A percentile compares a stretch with the other conserved stretches of the same genome.
Conservation (phyloP, 1,284 basidiomycete species). For the Cerioporus squamosus region DNA sequence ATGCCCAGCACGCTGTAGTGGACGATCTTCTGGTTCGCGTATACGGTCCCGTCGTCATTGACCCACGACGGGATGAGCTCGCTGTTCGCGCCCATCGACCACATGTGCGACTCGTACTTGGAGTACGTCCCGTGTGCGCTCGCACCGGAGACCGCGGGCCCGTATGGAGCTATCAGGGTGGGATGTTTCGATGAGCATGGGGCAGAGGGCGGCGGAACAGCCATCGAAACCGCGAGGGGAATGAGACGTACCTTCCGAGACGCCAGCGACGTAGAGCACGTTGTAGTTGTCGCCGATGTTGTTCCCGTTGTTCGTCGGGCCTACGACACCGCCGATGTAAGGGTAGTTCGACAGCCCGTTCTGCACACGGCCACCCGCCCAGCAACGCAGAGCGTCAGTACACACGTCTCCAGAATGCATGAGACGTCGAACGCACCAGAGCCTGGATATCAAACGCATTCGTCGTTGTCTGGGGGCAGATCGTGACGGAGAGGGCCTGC, state of each 20-base stretch:
- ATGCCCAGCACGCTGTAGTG: neutral
- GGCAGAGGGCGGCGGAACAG: too few relatives aligned
- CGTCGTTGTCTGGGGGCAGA: constrained; percentile 11
- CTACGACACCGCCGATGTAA: constrained; percentile 22
- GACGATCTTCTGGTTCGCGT: neutral
- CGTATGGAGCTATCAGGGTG: too few relatives aligned
- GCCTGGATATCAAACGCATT: constrained; percentile 17
- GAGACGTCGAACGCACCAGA: constrained; percentile 10
- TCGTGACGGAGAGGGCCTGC: constrained; percentile 22
- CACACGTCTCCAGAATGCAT: neutral
- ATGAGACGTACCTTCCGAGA: constrained; percentile 16
- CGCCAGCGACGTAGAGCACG: constrained; percentile 22
- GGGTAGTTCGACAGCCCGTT: constrained; percentile 25
- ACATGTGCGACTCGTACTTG: constrained; percentile 25
- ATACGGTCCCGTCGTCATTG: constrained; percentile 17
- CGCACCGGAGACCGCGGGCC: neutral
- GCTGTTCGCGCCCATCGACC: neutral
- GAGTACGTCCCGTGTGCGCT: neutral
- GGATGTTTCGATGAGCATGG: neutral
- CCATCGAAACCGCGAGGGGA: neutral
- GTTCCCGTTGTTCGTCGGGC: constrained; percentile 16
- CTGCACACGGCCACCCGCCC: constrained; percentile 12
- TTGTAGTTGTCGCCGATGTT: constrained; percentile 21
- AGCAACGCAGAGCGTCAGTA: neutral
- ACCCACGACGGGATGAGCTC: constrained; percentile 23